Evolutionary conservation across 768 basidiomycete genomes (phyloP).

Genomic region (Termitomyces heimii): DNA sequence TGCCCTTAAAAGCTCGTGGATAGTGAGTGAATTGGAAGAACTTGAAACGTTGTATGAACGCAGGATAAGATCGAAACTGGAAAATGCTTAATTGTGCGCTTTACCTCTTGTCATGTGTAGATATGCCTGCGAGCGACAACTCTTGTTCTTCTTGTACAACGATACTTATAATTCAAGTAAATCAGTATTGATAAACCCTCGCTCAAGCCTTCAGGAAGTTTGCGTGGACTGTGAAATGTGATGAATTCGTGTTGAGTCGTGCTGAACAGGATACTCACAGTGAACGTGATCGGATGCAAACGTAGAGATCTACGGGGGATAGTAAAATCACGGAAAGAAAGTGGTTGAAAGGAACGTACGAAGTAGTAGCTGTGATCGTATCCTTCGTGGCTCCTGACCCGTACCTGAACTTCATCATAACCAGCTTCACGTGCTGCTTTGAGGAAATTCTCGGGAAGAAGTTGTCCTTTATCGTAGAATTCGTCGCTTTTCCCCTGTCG

Average conservation of each 20-base stretch:
- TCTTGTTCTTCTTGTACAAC: slow-evolving; percentile 5
- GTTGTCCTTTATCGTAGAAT: slow-evolving; percentile 81
- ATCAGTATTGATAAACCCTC: background rate
- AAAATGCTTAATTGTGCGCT: slow-evolving; percentile 5
- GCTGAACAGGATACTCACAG: slow-evolving; percentile 45
- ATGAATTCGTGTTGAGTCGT: slow-evolving; percentile 4
- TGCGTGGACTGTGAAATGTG: slow-evolving; percentile 63
- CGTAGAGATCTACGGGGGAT: slow-evolving; percentile 66
- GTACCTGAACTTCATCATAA: slow-evolving; percentile 68
- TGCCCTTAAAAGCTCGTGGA: slow-evolving; percentile 65
- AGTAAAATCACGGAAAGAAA: background rate
- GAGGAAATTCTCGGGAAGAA: slow-evolving; percentile 86
- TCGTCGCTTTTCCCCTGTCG: slow-evolving; percentile 72
- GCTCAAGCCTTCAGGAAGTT: slow-evolving; percentile 72
- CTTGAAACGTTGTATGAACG: slow-evolving; percentile 56
- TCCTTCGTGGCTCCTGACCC: slow-evolving; percentile 72
- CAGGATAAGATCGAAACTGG: slow-evolving; percentile 31
- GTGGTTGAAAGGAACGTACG: slow-evolving; percentile 27
- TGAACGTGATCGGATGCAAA: slow-evolving; percentile 87
- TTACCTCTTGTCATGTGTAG: slow-evolving; percentile 2
- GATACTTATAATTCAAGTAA: background rate
- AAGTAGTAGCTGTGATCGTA: slow-evolving; percentile 94
- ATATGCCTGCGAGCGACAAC: background rate
- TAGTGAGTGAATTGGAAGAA: slow-evolving; percentile 52
- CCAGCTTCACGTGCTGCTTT: slow-evolving; percentile 71